Conservation (phyloP, 257 asterid species). For the Thymus mandschuricus region DNA sequence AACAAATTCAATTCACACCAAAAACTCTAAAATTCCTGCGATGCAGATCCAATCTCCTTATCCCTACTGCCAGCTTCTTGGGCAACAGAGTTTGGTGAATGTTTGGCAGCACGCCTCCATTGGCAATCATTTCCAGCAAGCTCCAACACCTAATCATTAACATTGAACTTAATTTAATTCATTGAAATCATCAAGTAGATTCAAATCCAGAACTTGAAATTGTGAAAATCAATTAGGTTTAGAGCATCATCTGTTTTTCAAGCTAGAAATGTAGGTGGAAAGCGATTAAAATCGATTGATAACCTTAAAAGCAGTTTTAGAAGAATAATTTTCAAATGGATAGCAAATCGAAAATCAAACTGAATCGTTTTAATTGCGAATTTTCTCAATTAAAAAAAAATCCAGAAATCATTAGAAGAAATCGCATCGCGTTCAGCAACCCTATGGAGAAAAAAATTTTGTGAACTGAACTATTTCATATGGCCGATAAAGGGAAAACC, state of each 20-base stretch:
- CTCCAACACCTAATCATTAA: slow-evolving; percentile 48
- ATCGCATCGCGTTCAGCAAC: not conserved
- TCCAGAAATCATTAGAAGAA: not conserved
- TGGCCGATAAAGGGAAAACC: not conserved
- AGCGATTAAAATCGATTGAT: too few relatives aligned
- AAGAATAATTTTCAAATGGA: not conserved
- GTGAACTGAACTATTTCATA: not conserved
- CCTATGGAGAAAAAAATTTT: not conserved
- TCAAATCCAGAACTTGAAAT: not conserved
- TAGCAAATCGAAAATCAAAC: not conserved
- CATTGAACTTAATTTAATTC: not conserved
- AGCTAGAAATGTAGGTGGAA: too few relatives aligned
- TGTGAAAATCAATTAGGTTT: too few relatives aligned
- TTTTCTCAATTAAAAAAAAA: not conserved
- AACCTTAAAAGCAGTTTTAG: too few relatives aligned
- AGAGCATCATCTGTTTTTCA: too few relatives aligned
- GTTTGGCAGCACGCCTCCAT: slow-evolving; percentile 72
- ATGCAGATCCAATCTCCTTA: slow-evolving; percentile 56
- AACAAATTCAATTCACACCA: slow-evolving; percentile 1
- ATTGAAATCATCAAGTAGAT: not conserved
- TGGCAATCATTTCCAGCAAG: slow-evolving; percentile 78
- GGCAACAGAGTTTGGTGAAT: slow-evolving; percentile 62
- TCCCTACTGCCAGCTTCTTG: slow-evolving; percentile 47
- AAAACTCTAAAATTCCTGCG: slow-evolving; percentile 59
- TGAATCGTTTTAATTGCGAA: too few relatives aligned